Percentiles rank a stretch among this genome's conserved stretches.
These are phyloP conservation scores for Schwanniomyces yamadae DNA, from an alignment of 805 yeast species.

Conservation along the genomic window DNA sequence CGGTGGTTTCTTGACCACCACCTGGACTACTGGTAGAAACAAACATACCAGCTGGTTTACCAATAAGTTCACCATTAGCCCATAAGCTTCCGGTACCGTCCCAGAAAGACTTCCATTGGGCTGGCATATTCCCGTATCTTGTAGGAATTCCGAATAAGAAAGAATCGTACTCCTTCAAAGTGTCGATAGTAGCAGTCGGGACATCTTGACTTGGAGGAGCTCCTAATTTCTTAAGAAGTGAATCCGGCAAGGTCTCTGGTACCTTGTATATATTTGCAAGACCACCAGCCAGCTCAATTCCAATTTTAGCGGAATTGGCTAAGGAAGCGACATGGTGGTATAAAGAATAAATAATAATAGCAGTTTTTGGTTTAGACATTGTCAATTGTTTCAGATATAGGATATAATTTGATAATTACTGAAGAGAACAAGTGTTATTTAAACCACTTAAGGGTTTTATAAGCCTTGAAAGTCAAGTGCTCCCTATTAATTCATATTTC, in stretches of 20 bases:
- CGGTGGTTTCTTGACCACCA: slow-evolving; percentile 78
- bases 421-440: background rate
- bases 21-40: slow-evolving; percentile 72
- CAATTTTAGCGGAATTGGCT: slow-evolving; percentile 61
- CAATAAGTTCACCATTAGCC: slow-evolving; percentile 67
- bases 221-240: slow-evolving; percentile 14
- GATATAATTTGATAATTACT: background rate
- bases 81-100: slow-evolving; percentile 76
- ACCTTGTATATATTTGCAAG: slow-evolving; percentile 61
- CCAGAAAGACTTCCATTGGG: slow-evolving; percentile 79
- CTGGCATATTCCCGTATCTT: slow-evolving; percentile 73
- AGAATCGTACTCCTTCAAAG: slow-evolving; percentile 64
- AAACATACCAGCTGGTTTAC: slow-evolving; percentile 75
- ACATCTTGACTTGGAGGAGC: slow-evolving; percentile 29
- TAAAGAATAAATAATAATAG: slow-evolving; percentile 54
- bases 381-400: too few species aligned
- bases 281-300: slow-evolving; percentile 63
- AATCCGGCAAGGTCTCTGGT: slow-evolving; percentile 18
- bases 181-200: slow-evolving; percentile 59
- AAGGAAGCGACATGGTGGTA: slow-evolving; percentile 68
- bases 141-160: slow-evolving; percentile 82
- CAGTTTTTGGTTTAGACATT: slow-evolving; percentile 22
- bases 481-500: too few species aligned
- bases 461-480: background rate
- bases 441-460: background rate